Percentiles rank a stretch among this genome's conserved stretches.
phyloP scores from a whole-genome alignment of 2,329 filamentous ascomycete species.

The Nigrospora osmanthi region DNA sequence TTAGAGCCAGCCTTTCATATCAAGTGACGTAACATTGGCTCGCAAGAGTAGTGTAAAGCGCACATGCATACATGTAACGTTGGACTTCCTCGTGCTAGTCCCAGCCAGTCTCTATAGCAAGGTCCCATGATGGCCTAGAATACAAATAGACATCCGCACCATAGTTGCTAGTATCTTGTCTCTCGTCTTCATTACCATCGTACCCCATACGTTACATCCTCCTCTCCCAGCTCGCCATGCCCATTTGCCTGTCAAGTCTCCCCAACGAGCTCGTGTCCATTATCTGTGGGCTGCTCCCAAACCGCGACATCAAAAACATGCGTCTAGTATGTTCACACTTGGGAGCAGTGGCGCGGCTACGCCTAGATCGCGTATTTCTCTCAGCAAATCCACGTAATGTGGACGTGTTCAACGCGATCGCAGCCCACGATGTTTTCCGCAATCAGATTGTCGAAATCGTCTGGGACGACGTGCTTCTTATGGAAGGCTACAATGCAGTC shows the following conservation, averaged over 20 bases:
- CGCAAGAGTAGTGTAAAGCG: no score
- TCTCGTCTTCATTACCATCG: no score
- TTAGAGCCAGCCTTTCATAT: no score
- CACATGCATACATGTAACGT: no score
- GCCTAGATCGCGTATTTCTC: slow-evolving; percentile 27
- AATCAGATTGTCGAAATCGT: slow-evolving; percentile 26
- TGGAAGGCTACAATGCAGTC: neutral
- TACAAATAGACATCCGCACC: no score
- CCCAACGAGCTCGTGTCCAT: slow-evolving; percentile 3
- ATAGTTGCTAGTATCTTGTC: no score
- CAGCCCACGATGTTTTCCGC: slow-evolving; percentile 24
- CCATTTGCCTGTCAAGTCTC: neutral
- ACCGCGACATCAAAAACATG: slow-evolving; percentile 16
- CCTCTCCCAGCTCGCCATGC: no score
- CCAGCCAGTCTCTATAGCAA: no score
- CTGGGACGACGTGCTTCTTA: slow-evolving; percentile 23
- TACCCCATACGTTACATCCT: no score
- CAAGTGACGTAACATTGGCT: no score
- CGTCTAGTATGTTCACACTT: slow-evolving; percentile 14
- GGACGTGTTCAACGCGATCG: slow-evolving; percentile 24
- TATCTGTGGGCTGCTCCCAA: slow-evolving; percentile 10
- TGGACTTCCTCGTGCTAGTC: no score
- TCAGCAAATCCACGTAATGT: slow-evolving; percentile 30
- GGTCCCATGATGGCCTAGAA: no score
- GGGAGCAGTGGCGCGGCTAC: slow-evolving; percentile 9